Percentiles rank a stretch among this genome's conserved stretches.
phyloP scores from a whole-genome alignment of 208 protist species.

The Leishmania turanica region DNA sequence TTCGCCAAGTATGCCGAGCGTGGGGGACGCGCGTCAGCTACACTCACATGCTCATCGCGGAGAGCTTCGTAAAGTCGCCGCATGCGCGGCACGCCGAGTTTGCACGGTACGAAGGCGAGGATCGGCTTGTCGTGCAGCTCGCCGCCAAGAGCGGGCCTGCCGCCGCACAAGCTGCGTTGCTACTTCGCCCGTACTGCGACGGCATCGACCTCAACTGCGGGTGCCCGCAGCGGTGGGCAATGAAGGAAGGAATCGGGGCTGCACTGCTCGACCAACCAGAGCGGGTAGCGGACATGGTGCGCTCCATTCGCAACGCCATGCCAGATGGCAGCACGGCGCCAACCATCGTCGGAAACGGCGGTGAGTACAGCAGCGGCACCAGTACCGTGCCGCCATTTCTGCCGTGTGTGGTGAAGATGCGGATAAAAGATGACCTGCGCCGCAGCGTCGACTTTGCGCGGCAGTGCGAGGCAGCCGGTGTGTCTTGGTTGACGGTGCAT shows the following conservation, averaged over 20 bases:
- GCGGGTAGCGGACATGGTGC: slow-evolving; percentile 80
- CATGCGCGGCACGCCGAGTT: slow-evolving; percentile 86
- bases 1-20: slow-evolving; percentile 72
- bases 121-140: slow-evolving; percentile 85
- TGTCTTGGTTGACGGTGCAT: slow-evolving; percentile 87
- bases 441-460: slow-evolving; percentile 86
- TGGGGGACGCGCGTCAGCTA: slow-evolving; percentile 87
- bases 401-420: slow-evolving; percentile 87
- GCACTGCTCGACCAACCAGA: slow-evolving; percentile 77
- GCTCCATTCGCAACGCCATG: slow-evolving; percentile 56
- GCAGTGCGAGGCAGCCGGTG: slow-evolving; percentile 78
- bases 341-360: background rate
- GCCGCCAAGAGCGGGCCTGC: slow-evolving; percentile 63
- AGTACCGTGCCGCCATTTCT: slow-evolving; percentile 21
- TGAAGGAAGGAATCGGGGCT: slow-evolving; percentile 77
- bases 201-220: slow-evolving; percentile 94
- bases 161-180: slow-evolving; percentile 54
- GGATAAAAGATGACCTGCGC: slow-evolving; percentile 64
- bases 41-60: slow-evolving; percentile 93
- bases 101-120: slow-evolving; percentile 63
- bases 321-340: slow-evolving; percentile 15
- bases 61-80: slow-evolving; percentile 73
- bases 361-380: background rate
- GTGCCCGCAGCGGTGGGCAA: slow-evolving; percentile 92
- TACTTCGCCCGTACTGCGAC: slow-evolving; percentile 75